Evolutionary conservation across 306 rosid species (phyloP).

Genomic region (Vigna trinervia): DNA sequence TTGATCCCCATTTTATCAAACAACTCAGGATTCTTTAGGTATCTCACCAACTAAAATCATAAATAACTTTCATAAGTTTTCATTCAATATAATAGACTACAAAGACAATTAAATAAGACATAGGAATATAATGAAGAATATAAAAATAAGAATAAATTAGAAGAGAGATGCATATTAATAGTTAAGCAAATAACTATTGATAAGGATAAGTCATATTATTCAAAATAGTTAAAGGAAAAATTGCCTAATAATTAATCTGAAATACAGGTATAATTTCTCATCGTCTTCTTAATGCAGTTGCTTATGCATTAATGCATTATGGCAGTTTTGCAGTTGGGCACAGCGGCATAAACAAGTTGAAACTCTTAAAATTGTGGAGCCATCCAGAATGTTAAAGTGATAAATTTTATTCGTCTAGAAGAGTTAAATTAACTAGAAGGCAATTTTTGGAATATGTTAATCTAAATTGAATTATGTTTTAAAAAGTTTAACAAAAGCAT

Average conservation of each 20-base stretch:
- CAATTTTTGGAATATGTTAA: not conserved
- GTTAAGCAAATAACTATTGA: slow-evolving; percentile 10
- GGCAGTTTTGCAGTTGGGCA: slow-evolving; percentile 20
- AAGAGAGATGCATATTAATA: slow-evolving; percentile 1
- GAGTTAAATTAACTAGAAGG: slow-evolving; percentile 4
- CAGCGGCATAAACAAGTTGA: slow-evolving; percentile 29
- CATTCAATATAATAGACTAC: slow-evolving; percentile 23
- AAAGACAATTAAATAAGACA: slow-evolving; percentile 33
- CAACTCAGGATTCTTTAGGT: slow-evolving; percentile 94
- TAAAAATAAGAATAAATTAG: slow-evolving; percentile 11
- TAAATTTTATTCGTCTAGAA: slow-evolving; percentile 15
- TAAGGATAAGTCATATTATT: slow-evolving; percentile 11
- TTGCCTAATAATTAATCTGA: not conserved
- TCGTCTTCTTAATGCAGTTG: slow-evolving; percentile 29
- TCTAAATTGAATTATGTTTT: slow-evolving; percentile 14
- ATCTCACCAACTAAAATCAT: slow-evolving; percentile 83
- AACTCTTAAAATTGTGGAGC: slow-evolving; percentile 10
- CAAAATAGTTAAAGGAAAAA: slow-evolving; percentile 21
- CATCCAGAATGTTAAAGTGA: slow-evolving; percentile 33
- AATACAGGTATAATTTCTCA: slow-evolving; percentile 16
- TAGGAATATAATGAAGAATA: slow-evolving; percentile 29
- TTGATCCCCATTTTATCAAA: slow-evolving; percentile 98
- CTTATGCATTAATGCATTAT: slow-evolving; percentile 5
- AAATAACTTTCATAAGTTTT: slow-evolving; percentile 40
- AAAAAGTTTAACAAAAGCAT: slow-evolving; percentile 7